Base-by-base conservation (phyloP, 345 rosid species). In the Dimocarpus longan region DNA sequence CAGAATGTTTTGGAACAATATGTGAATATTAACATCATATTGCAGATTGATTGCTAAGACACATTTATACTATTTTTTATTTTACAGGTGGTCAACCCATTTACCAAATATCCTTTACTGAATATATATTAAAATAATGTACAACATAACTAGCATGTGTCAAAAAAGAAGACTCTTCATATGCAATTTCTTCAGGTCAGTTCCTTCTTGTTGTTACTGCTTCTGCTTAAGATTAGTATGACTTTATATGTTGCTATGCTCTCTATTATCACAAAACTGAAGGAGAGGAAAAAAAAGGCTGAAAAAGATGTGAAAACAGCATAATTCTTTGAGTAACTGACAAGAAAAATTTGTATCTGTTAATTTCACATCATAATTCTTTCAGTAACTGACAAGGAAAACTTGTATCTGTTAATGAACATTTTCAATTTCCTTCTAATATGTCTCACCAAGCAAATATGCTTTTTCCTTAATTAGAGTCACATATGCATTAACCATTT, bases 41-140 rank as follows among this genome's bases (percentile, higher is more conserved):
- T 60, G 77, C 16, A 59, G 64, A 62, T 73, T 73, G 56, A 32
- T 42, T 18, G 26, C 59, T 37, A 52, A n/a, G 68, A 66, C 39
- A 69, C 12, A 48, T 69, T 2, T 70, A 39, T 62, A 10, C 7
- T 24, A 37, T 76, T 73, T 70, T 24, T 15, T 80, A 3, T 81
- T 81, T 81, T 83, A 92, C 93, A 95, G 98, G 94, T 95, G 5
- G 94, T 95, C 9, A 95, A 88, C 76, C 99, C 99, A 66, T 92
- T 95, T 81, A 93, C 99, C 85, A 95, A 95, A 91, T 95, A 88
- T 89, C 93, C 93, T 89, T 87, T 82, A 48, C 13, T 18, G 37
- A 18, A 59, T 40, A 64, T 1, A 28, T 65, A 48, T 40, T n/a
- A 67, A 43, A 54, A 56, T 7, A 1, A 60, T 57, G 52, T 13